Conservation (phyloP, 768 basidiomycete species). For the Nevesoporus exiguus region DNA sequence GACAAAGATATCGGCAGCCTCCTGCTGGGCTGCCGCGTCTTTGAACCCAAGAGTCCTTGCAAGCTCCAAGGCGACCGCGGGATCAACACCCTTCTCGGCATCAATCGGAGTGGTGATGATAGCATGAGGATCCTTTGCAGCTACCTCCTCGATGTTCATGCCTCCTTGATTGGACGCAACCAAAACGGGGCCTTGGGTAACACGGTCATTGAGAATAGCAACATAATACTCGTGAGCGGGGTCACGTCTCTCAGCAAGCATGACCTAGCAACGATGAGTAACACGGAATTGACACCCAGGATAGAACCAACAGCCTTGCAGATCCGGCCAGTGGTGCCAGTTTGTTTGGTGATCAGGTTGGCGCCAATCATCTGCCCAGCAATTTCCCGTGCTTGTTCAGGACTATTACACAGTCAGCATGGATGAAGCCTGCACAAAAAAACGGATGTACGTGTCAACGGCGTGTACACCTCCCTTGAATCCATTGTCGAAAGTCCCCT, state of each 20-base stretch:
- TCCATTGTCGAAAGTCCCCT: conserved; percentile 94
- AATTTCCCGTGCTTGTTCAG: conserved; percentile 82
- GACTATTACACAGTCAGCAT: conserved; percentile 42
- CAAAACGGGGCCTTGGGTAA: conserved; percentile 82
- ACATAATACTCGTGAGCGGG: conserved; percentile 98
- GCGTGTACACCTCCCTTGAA: conserved; percentile 97
- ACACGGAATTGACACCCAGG: not conserved
- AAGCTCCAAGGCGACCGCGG: conserved; percentile 65
- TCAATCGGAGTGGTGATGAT: conserved; percentile 95
- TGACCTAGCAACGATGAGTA: conserved; percentile 59
- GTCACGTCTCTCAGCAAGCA: conserved; percentile 94
- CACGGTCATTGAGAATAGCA: conserved; percentile 94
- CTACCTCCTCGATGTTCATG: conserved; percentile 99
- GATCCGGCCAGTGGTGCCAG: conserved; percentile 84
- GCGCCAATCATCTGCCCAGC: conserved; percentile 93
- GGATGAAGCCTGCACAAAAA: not conserved
- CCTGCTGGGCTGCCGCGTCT: conserved; percentile 60
- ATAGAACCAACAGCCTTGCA: conserved; percentile 81
- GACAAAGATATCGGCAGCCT: conserved; percentile 92
- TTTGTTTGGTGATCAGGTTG: conserved; percentile 98
- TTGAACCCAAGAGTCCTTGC: conserved; percentile 93
- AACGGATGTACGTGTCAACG: conserved; percentile 65
- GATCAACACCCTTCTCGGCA: conserved; percentile 76
- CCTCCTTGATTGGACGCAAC: conserved; percentile 94
- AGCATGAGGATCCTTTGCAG: conserved; percentile 88